Base-by-base conservation (phyloP, 164 flowering plant genomes). In the Vitis labrusca region DNA sequence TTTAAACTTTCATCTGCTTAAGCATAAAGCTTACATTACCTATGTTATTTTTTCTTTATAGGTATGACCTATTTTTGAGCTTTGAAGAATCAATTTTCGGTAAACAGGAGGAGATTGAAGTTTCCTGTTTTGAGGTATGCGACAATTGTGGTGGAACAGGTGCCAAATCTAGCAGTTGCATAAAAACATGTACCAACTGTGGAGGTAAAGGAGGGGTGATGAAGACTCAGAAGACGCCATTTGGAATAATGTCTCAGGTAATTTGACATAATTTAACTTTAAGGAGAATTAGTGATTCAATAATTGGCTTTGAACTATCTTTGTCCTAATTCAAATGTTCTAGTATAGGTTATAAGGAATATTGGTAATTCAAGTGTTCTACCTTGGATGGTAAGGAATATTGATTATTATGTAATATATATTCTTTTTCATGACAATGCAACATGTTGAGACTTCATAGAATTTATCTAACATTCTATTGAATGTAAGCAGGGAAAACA, bases 191-290 rank as follows among this genome's bases (percentile, higher is more conserved):
- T 78, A 59, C 67, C 48, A 79, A 75, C 19, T 95, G 99, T 83
- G 89, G 92, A 59, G 98, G 99, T 58, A 90, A 84, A 74, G 99
- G 99, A 72, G 83, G 88, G 47, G 82, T 79, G 50, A 76, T 82
- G 83, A 84, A 80, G 83, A 82, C 85, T 70, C 94, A 91, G 81
- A 88, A 76, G 76, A 95, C 99, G n/a, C 92, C 99, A n/a, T 95
- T 91, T 82, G 99, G 99, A 63, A 74, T 90, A 16, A 76, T 95
- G 80, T 93, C 99, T 60, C 93, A 93, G 99, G 99, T 95, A 86
- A 65, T 53, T 71, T 74, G 9, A 63, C 63, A 5, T 23, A 3
- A 44, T 54, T 37, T 37, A 37, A 37, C 44, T 37, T 23, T 0
- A 27, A 10, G 13, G 14, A 59, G 9, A 27, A 16, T 59, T 59